Evolutionary conservation across 1,284 basidiomycete species (phyloP), one percentile per base, ranked within the genome.

Genomic region (Ceratobasidium sp.): DNA sequence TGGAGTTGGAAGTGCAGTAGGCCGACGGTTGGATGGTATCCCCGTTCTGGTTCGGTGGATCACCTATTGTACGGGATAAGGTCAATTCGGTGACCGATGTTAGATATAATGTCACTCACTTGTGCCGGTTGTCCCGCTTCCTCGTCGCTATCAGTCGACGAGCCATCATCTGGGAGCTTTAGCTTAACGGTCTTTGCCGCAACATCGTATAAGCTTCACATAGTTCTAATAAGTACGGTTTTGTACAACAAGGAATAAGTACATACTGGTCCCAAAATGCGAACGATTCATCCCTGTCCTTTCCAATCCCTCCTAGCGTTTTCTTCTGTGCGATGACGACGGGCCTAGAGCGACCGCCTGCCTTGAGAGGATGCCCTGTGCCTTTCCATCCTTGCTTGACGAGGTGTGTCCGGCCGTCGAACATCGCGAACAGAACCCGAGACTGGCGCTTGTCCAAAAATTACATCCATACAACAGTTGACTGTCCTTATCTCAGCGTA

Each of bases 181-280:
- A 93, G 82, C 70, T 88, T 86, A 69, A 94, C 93, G 47, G 88
- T 86, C 71, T 88, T 89, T 0, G 91, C 87, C 13, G 91, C 91
- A 3, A 88, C 86, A 15, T 86, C 81, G 77, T 92, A 95, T 57
- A 94, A 80, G 76, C 92, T 94, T 64, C 20, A n/a, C 6, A n/a
- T 25, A 58, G 8, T 69, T 27, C 15, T 42, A 25, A 50, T n/a
- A 62, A 68, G 31, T 67, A 35, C 17, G 52, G 34, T 0, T 67
- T n/a, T 57, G 53, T 29, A 54, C 45, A 12, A 49, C 15, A 17
- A 32, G 3, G 43, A 55, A 45, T 32, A 32, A 22, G 68, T 55
- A 85, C 90, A 78, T 75, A 95, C 93, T 95, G 92, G 78, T 97
- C 94, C 94, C 94, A 97, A 85, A 96, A 97, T 54, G 93, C 92